A percentile compares a stretch with the other conserved stretches of the same genome.
Conservation (phyloP, 129 eudicot genomes). For the Tanacetum coccineum region DNA sequence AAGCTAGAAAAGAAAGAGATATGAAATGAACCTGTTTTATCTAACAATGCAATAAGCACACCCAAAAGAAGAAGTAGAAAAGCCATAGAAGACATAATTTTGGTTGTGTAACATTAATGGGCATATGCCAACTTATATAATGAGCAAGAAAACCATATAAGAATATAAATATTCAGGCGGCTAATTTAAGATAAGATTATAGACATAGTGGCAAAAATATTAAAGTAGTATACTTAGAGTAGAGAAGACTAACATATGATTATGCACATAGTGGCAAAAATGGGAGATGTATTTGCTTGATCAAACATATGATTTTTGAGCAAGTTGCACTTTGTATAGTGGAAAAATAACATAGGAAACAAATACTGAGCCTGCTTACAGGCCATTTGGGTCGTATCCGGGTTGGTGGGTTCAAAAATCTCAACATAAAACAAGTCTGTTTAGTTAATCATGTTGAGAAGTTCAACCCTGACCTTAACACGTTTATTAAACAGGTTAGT, state of each 20-base stretch:
- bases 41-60: constrained; percentile 19
- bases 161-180: neutral
- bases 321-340: constrained; percentile 13
- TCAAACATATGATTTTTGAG: neutral
- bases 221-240: neutral
- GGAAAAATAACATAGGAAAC: neutral
- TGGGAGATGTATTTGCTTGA: constrained; percentile 9
- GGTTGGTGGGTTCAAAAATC: too few species aligned
- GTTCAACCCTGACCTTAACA: too few species aligned
- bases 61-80: constrained; percentile 22
- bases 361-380: neutral
- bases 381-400: too few species aligned
- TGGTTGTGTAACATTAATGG: constrained; percentile 18
- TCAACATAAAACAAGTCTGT: too few species aligned
- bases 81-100: constrained; percentile 29
- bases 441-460: too few species aligned
- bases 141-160: neutral
- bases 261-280: too few species aligned
- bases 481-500: too few species aligned
- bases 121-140: constrained; percentile 23
- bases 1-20: neutral
- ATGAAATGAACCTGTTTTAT: constrained; percentile 17
- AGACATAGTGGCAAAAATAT: neutral
- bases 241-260: too few species aligned
- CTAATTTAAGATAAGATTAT: neutral